These are phyloP conservation scores for Lipomyces starkeyi DNA, from an alignment of 805 yeast genomes.

Conservation along the genomic window DNA sequence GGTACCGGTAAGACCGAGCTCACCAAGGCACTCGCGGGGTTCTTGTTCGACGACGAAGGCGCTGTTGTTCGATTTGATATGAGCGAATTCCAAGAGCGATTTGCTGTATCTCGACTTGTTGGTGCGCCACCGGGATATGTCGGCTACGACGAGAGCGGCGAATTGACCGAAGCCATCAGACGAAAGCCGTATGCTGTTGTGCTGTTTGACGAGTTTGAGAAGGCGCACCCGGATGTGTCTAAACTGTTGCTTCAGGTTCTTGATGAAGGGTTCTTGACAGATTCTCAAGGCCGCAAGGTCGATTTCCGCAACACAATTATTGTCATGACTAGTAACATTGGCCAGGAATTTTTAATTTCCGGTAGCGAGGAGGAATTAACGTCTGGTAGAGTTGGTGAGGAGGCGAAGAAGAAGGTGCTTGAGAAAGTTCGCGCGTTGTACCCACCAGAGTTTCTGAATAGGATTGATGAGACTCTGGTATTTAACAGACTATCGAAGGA, in stretches of 20 bases:
- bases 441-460: conserved; percentile 94
- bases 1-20: conserved; percentile 98
- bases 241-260: conserved; percentile 88
- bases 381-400: conserved; percentile 59
- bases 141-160: conserved; percentile 92
- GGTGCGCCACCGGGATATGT: conserved; percentile 99
- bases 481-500: conserved; percentile 85
- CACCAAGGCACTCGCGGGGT: conserved; percentile 90
- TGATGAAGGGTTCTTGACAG: conserved; percentile 94
- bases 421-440: conserved; percentile 73
- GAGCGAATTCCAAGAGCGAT: conserved; percentile 98
- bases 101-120: conserved; percentile 84
- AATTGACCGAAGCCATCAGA: conserved; percentile 93
- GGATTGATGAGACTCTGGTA: conserved; percentile 91
- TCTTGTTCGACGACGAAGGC: conserved; percentile 84
- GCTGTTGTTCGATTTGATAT: conserved; percentile 92
- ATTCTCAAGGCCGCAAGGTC: conserved; percentile 91
- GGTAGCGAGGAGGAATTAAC: conserved; percentile 54
- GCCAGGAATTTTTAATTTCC: conserved; percentile 82
- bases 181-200: conserved; percentile 94
- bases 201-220: conserved; percentile 93
- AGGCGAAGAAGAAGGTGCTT: conserved; percentile 62
- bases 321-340: conserved; percentile 96
- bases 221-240: conserved; percentile 95
- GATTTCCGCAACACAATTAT: conserved; percentile 94